Percentiles rank a stretch among this genome's conserved stretches.
Evolutionary conservation across 2,329 filamentous ascomycete genomes (phyloP).

Genomic region (Neospermospora avenae): DNA sequence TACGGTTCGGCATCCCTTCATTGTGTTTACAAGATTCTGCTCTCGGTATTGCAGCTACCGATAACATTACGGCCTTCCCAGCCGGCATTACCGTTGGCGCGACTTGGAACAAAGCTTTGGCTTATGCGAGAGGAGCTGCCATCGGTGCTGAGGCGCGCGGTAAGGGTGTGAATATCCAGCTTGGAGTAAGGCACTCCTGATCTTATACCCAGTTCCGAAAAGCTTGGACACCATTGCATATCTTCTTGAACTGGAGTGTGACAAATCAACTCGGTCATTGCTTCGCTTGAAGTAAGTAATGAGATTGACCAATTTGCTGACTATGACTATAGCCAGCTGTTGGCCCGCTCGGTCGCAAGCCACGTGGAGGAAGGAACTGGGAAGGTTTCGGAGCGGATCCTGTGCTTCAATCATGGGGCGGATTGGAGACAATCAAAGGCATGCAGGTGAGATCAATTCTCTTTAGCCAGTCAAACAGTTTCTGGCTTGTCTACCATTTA

Average conservation of each 20-base stretch:
- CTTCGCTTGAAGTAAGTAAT: not conserved
- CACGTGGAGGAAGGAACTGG: constrained; percentile 71
- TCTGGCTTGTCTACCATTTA: not conserved
- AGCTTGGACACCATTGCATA: too few relatives aligned
- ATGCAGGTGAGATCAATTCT: constrained; percentile 42
- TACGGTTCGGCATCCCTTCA: constrained; percentile 67
- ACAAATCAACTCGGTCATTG: not conserved
- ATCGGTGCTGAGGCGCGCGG: constrained; percentile 69
- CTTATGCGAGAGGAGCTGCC: constrained; percentile 64
- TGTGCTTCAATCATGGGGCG: constrained; percentile 54
- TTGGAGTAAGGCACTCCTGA: constrained; percentile 43
- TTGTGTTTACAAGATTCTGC: constrained; percentile 71
- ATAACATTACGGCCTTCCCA: constrained; percentile 74
- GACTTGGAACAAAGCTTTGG: constrained; percentile 70
- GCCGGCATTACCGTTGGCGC: constrained; percentile 74
- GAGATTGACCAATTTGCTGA: not conserved
- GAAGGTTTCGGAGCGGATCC: constrained; percentile 72
- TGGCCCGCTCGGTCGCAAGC: constrained; percentile 69
- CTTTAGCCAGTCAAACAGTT: not conserved
- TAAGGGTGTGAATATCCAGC: constrained; percentile 68
- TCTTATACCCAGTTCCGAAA: too few relatives aligned
- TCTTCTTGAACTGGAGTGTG: too few relatives aligned
- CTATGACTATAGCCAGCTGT: constrained; percentile 42
- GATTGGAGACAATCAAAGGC: constrained; percentile 50
- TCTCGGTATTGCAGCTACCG: constrained; percentile 67